Conservation (phyloP, 345 rosid genomes). For the Lumnitzera racemosa region DNA sequence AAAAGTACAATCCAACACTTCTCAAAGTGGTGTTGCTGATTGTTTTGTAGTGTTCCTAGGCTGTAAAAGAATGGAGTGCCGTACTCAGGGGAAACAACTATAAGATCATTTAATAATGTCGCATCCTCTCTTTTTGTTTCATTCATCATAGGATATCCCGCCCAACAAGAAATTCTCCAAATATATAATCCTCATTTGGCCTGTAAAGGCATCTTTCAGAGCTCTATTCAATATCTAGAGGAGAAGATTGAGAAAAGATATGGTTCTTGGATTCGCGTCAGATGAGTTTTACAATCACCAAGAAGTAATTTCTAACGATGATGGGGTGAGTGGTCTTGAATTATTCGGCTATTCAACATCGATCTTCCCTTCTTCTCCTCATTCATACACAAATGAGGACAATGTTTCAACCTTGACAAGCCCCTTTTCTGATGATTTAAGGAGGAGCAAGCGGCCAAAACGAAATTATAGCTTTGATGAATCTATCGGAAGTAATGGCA, state of each 20-base stretch:
- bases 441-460: conserved; percentile 26
- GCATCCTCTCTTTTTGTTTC: background rate
- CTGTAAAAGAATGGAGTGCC: no score
- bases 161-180: background rate
- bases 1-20: conserved; percentile 1
- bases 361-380: no score
- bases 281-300: conserved; percentile 11
- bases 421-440: background rate
- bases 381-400: no score
- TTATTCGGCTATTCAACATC: conserved; percentile 10
- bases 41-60: background rate
- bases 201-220: conserved; percentile 27
- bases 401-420: background rate
- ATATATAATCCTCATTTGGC: conserved; percentile 8
- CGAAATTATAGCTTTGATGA: conserved; percentile 26
- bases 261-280: conserved; percentile 12
- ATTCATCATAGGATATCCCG: background rate
- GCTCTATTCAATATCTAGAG: conserved; percentile 20
- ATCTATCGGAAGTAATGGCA: conserved; percentile 13
- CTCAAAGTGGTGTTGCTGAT: background rate
- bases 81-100: no score
- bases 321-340: conserved; percentile 18
- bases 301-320: conserved; percentile 4
- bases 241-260: conserved; percentile 8
- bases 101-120: no score